Evolutionary conservation across 78 protist species (phyloP).

Genomic region (Monosiga brevicollis): DNA sequence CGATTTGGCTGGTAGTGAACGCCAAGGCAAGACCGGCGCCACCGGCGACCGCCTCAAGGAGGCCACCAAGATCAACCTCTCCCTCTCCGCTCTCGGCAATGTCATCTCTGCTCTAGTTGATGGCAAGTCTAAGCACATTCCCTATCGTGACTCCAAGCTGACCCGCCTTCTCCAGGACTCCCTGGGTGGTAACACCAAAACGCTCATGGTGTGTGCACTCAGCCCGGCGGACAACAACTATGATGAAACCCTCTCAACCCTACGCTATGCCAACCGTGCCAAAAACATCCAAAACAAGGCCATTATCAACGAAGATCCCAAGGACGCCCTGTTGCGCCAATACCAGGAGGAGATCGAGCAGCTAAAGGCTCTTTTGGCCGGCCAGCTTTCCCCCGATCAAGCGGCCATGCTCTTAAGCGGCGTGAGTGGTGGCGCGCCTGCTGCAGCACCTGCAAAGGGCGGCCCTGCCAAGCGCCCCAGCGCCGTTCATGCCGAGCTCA

Average conservation of each 20-base stretch:
- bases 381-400: background rate
- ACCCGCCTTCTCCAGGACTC: conserved; percentile 56
- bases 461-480: background rate
- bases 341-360: conserved; percentile 50
- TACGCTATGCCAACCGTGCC: conserved; percentile 81
- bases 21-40: conserved; percentile 74
- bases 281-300: conserved; percentile 73
- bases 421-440: background rate
- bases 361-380: conserved; percentile 18
- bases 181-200: conserved; percentile 57
- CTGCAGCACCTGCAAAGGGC: background rate
- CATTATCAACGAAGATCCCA: conserved; percentile 32
- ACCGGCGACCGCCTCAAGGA: conserved; percentile 65
- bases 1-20: conserved; percentile 83
- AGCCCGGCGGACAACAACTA: conserved; percentile 54
- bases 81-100: conserved; percentile 68
- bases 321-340: conserved; percentile 58
- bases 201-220: conserved; percentile 57
- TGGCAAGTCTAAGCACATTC: conserved; percentile 30
- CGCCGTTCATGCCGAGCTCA: background rate
- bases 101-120: conserved; percentile 73
- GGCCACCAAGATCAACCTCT: conserved; percentile 71
- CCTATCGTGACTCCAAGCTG: conserved; percentile 87
- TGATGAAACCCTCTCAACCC: conserved; percentile 81
- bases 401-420: background rate